A percentile compares a stretch with the other conserved stretches of the same genome.
Evolutionary conservation across 2,329 filamentous ascomycete species (phyloP).

Genomic region (Diaporthe destruens): DNA sequence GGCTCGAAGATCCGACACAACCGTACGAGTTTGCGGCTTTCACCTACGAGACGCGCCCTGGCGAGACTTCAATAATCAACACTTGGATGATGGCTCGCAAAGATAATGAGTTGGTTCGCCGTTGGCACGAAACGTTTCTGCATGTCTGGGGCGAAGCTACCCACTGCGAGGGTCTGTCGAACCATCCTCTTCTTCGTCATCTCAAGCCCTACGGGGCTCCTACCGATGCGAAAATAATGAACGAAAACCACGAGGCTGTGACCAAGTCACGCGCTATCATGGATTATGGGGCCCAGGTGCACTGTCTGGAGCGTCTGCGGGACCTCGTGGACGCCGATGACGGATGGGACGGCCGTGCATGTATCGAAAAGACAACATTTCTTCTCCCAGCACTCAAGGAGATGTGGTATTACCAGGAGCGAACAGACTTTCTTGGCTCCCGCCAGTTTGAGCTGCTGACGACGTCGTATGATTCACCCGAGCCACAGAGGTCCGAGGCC

Average conservation of each 20-base stretch:
- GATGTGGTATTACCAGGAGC: conserved; percentile 18
- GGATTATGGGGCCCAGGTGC: conserved; percentile 41
- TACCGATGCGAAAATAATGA: neutral
- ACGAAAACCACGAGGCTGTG: conserved; percentile 8
- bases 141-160: conserved; percentile 2
- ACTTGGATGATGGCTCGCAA: conserved; percentile 21
- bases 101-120: neutral
- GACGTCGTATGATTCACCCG: neutral
- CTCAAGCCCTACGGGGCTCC: neutral
- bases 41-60: conserved; percentile 7
- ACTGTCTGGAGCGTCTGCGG: conserved; percentile 10
- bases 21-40: conserved; percentile 17
- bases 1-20: conserved; percentile 1
- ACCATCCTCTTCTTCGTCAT: conserved; percentile 14
- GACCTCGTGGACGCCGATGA: conserved; percentile 16
- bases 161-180: neutral
- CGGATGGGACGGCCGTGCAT: conserved; percentile 1
- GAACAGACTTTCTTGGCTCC: neutral
- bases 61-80: conserved; percentile 18
- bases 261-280: conserved; percentile 41
- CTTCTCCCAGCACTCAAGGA: neutral
- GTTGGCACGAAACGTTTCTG: conserved; percentile 7
- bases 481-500: conserved; percentile 6
- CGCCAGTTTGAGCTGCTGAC: conserved; percentile 1
- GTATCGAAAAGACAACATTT: conserved; percentile 17